Evolutionary conservation across 176 grass and related monocot genomes (phyloP).

Genomic region (Coix lacrymajobi): DNA sequence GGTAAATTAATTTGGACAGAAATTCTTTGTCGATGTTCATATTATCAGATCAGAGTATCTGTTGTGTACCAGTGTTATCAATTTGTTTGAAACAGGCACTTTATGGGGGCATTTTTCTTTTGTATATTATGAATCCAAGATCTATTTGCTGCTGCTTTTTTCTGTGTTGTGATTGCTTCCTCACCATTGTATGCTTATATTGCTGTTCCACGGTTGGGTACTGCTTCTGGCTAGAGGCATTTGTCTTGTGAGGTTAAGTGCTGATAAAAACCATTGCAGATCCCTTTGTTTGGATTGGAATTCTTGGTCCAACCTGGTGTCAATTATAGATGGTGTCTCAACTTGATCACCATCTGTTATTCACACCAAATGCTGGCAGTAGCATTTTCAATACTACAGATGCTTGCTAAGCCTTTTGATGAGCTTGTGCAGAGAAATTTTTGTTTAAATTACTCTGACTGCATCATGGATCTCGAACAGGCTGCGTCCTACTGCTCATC

Average conservation of each 20-base stretch:
- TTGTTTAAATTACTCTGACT: not conserved
- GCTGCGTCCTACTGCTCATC: not conserved
- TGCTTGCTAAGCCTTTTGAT: too few species aligned
- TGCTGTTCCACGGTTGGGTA: not conserved
- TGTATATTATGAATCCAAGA: not conserved
- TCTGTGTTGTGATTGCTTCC: not conserved
- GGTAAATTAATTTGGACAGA: slow-evolving; percentile 12
- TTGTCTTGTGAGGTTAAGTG: not conserved
- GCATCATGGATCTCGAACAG: not conserved
- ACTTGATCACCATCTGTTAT: not conserved
- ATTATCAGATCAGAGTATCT: not conserved
- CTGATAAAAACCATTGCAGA: not conserved
- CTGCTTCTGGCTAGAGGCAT: not conserved
- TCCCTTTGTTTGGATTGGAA: not conserved
- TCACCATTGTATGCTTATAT: not conserved
- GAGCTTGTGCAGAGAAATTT: not conserved
- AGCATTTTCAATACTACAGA: not conserved
- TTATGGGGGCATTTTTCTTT: not conserved
- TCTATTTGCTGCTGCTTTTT: not conserved
- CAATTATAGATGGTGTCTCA: not conserved
- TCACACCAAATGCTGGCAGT: not conserved
- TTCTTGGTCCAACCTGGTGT: not conserved
- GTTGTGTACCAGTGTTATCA: not conserved
- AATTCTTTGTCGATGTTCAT: not conserved
- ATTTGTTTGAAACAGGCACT: not conserved